These are phyloP conservation scores for Pholiota conissans DNA, from an alignment of 768 basidiomycete species.

Conservation along the genomic window DNA sequence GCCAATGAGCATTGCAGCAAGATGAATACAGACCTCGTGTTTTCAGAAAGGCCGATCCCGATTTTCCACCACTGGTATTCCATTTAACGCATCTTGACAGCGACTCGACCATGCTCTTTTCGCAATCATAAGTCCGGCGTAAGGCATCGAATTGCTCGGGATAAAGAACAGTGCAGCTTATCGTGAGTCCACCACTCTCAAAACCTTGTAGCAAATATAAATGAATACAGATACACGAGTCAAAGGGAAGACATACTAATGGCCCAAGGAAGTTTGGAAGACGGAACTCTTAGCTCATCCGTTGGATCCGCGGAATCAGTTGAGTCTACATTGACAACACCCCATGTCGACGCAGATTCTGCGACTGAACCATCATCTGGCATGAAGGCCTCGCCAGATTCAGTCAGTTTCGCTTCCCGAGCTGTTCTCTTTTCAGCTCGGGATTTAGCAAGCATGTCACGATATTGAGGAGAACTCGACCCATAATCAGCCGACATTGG, in stretches of 20 bases:
- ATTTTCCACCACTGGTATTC: constrained; percentile 95
- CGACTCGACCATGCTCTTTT: constrained; percentile 92
- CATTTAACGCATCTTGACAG: constrained; percentile 94
- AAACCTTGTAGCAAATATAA: constrained; percentile 54
- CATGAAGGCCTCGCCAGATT: constrained; percentile 86
- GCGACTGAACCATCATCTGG: constrained; percentile 83
- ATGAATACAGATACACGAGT: background rate
- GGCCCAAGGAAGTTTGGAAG: constrained; percentile 80
- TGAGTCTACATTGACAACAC: constrained; percentile 82
- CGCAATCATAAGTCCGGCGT: constrained; percentile 89
- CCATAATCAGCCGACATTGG: background rate
- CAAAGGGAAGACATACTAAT: constrained; percentile 55
- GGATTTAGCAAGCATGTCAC: constrained; percentile 76
- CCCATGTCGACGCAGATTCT: constrained; percentile 90
- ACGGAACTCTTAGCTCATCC: constrained; percentile 73
- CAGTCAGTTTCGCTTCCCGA: constrained; percentile 54
- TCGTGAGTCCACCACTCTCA: constrained; percentile 85
- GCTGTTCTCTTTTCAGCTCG: constrained; percentile 75
- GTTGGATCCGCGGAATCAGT: constrained; percentile 67
- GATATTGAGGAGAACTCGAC: constrained; percentile 79
- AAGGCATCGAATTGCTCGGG: constrained; percentile 97
- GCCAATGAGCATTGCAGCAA: background rate
- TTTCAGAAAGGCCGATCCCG: constrained; percentile 95
- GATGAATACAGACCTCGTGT: constrained; percentile 66
- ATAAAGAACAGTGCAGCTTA: constrained; percentile 92